Conservation (phyloP, 768 basidiomycete genomes). For the Mycena polygramma region DNA sequence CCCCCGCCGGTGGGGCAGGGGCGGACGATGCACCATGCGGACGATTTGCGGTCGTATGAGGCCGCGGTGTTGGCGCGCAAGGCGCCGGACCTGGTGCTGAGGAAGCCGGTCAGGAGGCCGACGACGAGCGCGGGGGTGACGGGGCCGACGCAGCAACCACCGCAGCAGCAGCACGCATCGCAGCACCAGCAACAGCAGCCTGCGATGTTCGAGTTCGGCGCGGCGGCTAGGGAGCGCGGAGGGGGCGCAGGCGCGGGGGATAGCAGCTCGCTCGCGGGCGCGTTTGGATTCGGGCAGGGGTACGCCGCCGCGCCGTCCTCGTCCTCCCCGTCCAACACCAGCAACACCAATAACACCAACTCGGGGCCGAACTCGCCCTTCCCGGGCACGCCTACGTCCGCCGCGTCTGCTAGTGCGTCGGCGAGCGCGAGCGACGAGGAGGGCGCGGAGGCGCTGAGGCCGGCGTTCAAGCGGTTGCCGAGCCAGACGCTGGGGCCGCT, state of each 20-base stretch:
- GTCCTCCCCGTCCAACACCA: conserved; percentile 3
- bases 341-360: too few relatives aligned
- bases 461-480: conserved; percentile 80
- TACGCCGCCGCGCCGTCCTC: conserved; percentile 37
- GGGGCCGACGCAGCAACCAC: not conserved
- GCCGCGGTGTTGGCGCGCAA: conserved; percentile 81
- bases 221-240: conserved; percentile 11
- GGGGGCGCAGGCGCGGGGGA: conserved; percentile 2
- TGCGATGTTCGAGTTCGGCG: conserved; percentile 27
- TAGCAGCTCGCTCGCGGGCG: conserved; percentile 34
- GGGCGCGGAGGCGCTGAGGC: conserved; percentile 53
- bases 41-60: conserved; percentile 80
- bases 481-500: conserved; percentile 79
- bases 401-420: not conserved
- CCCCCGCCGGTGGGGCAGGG: conserved; percentile 36
- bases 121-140: conserved; percentile 49
- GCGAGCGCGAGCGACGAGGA: conserved; percentile 29
- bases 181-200: conserved; percentile 11
- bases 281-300: conserved; percentile 30
- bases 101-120: conserved; percentile 68
- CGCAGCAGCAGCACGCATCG: conserved; percentile 8
- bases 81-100: conserved; percentile 56
- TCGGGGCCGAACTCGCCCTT: conserved; percentile 36
- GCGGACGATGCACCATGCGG: conserved; percentile 60
- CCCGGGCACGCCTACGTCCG: conserved; percentile 17